Percentiles rank a stretch among this genome's conserved stretches.
These are phyloP conservation scores for Kodamaea plutei DNA, from an alignment of 1,139 yeast genomes.

Conservation along the genomic window DNA sequence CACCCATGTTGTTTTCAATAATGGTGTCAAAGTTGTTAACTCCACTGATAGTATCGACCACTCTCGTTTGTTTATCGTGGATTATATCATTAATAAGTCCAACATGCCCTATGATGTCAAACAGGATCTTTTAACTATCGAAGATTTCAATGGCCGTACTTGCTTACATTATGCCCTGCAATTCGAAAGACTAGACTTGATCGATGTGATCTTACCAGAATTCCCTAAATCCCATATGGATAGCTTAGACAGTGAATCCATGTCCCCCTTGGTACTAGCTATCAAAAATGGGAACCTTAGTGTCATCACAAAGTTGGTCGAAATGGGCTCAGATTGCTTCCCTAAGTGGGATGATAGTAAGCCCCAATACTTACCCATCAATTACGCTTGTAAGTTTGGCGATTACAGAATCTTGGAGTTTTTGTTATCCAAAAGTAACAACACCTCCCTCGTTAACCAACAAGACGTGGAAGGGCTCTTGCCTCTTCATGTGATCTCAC, in stretches of 20 bases:
- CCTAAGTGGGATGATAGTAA: slow-evolving; percentile 49
- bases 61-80: slow-evolving; percentile 37
- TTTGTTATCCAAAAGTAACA: slow-evolving; percentile 35
- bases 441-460: slow-evolving; percentile 35
- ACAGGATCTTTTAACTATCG: slow-evolving; percentile 29
- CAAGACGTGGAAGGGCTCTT: slow-evolving; percentile 84
- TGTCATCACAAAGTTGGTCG: slow-evolving; percentile 40
- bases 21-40: slow-evolving; percentile 43
- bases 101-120: slow-evolving; percentile 19
- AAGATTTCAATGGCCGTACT: slow-evolving; percentile 71
- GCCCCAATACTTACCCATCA: slow-evolving; percentile 73
- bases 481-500: slow-evolving; percentile 84
- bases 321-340: slow-evolving; percentile 52
- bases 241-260: slow-evolving; percentile 63
- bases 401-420: slow-evolving; percentile 66
- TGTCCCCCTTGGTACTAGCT: slow-evolving; percentile 78
- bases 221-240: slow-evolving; percentile 43
- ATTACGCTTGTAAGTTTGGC: slow-evolving; percentile 87
- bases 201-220: slow-evolving; percentile 40
- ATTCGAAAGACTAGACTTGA: slow-evolving; percentile 54
- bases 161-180: slow-evolving; percentile 90
- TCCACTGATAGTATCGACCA: slow-evolving; percentile 41
- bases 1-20: slow-evolving; percentile 35
- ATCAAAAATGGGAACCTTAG: slow-evolving; percentile 65
- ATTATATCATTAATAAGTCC: slow-evolving; percentile 24